Conservation (phyloP, 805 yeast species). For the Komagataella ulmi region DNA sequence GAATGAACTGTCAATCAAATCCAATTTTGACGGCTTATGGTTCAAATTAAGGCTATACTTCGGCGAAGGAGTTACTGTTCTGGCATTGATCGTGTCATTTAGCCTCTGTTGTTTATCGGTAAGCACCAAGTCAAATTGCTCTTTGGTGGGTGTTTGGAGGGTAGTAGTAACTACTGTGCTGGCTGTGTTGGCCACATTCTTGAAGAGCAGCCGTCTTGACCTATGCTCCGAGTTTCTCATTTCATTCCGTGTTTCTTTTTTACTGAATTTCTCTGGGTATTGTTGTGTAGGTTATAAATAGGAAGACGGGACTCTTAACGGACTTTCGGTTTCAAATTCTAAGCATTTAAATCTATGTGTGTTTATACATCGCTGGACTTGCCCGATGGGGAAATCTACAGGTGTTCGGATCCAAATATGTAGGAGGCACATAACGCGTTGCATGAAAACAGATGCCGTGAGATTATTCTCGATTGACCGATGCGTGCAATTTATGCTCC, state of each 20-base stretch:
- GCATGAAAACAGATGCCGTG: not conserved
- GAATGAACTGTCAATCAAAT: constrained; percentile 31
- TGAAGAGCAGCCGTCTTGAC: not conserved
- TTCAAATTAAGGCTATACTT: not conserved
- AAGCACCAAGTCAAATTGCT: not conserved
- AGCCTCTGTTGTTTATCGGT: not conserved
- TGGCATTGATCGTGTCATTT: not conserved
- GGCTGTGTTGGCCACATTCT: not conserved
- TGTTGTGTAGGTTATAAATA: not conserved
- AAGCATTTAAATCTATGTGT: no score
- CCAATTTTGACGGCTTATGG: constrained; percentile 24
- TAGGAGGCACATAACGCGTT: not conserved
- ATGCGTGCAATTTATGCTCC: constrained; percentile 45
- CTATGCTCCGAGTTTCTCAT: not conserved
- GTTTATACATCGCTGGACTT: not conserved
- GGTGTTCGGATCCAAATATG: not conserved
- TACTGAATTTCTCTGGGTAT: not conserved
- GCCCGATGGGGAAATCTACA: not conserved
- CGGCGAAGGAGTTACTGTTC: not conserved
- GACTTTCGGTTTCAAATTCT: not conserved
- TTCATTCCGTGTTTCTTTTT: not conserved
- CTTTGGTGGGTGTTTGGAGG: not conserved
- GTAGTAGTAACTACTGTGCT: not conserved
- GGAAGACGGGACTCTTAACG: not conserved
- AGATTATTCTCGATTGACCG: constrained; percentile 23